A percentile compares a stretch with the other conserved stretches of the same genome.
phyloP scores from a whole-genome alignment of 2,329 filamentous ascomycete species.

The Lachnellula suecica region DNA sequence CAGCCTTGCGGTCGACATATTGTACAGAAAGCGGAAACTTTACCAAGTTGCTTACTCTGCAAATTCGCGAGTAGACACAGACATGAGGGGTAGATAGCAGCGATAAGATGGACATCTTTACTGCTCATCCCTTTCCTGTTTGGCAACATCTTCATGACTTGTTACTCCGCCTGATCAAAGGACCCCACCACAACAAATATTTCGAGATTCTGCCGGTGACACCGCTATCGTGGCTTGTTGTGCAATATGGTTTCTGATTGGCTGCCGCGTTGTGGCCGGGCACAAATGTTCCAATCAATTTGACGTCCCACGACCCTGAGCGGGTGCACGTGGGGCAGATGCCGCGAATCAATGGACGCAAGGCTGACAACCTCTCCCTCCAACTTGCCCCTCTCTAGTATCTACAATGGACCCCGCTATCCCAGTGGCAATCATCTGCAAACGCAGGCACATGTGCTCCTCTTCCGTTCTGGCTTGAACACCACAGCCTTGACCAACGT shows the following conservation, averaged over 20 bases:
- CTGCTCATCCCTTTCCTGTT: too few species aligned
- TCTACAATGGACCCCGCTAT: background rate
- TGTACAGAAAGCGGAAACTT: too few species aligned
- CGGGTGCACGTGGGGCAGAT: constrained; percentile 14
- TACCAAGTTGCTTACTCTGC: too few species aligned
- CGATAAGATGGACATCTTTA: too few species aligned
- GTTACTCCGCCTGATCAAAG: constrained; percentile 2
- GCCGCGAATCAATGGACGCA: constrained; percentile 13
- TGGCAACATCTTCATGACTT: too few species aligned
- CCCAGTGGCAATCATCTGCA: background rate
- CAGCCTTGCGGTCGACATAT: constrained; percentile 18
- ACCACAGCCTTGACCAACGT: constrained; percentile 23
- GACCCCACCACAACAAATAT: background rate
- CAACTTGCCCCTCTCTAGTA: background rate
- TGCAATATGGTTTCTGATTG: constrained; percentile 3
- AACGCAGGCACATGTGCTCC: background rate
- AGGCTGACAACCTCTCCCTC: constrained; percentile 19
- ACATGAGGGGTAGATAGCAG: too few species aligned
- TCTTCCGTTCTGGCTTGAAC: background rate
- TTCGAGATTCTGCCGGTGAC: too few species aligned
- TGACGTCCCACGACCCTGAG: background rate
- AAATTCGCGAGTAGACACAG: too few species aligned
- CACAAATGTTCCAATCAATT: too few species aligned
- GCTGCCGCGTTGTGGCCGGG: background rate
- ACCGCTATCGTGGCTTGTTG: too few species aligned